Base-by-base conservation (phyloP, 768 basidiomycete species). In the Leccinum rimulosum region DNA sequence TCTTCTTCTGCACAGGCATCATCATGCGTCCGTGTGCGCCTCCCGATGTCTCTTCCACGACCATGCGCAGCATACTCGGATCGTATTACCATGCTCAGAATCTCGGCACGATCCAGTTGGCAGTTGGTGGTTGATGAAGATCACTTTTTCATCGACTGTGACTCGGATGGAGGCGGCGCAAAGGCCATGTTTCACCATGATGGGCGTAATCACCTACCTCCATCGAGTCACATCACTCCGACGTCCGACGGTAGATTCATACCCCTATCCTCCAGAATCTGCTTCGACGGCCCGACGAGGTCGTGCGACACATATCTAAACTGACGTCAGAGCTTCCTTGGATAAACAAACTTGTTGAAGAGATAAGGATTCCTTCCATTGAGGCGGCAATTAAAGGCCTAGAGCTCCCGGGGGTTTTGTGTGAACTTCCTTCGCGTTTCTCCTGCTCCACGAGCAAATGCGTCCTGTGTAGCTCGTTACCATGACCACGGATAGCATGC, bases 341-440 rank as follows among this genome's bases (percentile, higher is more conserved):
- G 22, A 56, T 25, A 27, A 59, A 10, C 40, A 35, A 45, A 19
- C 22, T 54, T 14, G 3, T 49, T 3, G 8, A 25, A 27, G 59
- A 61, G 3, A 28, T 49, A 43, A 43, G 50, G n/a, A 12, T 30
- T 2, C 15, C 10, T n/a, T 27, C 15, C 27, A 22, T 50, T 6
- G 17, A 28, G 15, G 5, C 40, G 40, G 40, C 40, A 43, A 45
- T 45, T 45, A 45, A 22, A 19, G 43, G 51, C 48, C 31, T 19
- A 3, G 36, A 55, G 38, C 50, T 30, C 12, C 25, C 35, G 30
- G 61, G 56, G 38, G 51, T 2, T 55, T 61, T 12, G 25, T 52
- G 12, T 47, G n/a, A 11, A 45, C 22, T 12, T 53, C 61, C 2
- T 62, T 62, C 40, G 22, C 22, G n/a, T 50, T 7, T 62, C 53